These are phyloP conservation scores for Eucalyptus urophylla DNA, from an alignment of 345 rosid species.

Conservation along the genomic window DNA sequence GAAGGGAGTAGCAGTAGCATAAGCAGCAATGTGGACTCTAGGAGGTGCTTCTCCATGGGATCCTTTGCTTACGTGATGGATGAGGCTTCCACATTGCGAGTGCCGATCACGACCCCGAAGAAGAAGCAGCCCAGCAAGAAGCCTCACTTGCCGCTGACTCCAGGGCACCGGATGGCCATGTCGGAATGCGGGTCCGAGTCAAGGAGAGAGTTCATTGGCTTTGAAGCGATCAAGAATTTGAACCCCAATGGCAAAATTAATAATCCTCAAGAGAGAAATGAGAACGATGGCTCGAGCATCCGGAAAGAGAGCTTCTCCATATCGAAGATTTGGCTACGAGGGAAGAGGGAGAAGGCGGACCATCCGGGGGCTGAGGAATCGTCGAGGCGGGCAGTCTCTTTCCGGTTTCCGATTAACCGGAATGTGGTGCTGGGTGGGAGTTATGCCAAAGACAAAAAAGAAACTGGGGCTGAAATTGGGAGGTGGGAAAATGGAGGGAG, in stretches of 20 bases:
- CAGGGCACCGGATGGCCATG: conserved; percentile 57
- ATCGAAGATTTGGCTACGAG: conserved; percentile 82
- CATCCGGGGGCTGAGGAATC: conserved; percentile 17
- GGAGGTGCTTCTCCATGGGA: conserved; percentile 96
- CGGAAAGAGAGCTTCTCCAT: conserved; percentile 73
- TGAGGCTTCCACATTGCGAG: conserved; percentile 58
- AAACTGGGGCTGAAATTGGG: conserved; percentile 19
- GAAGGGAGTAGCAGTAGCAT: conserved; percentile 23
- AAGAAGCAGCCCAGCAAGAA: conserved; percentile 51
- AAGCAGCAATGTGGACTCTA: conserved; percentile 34
- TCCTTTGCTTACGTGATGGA: conserved; percentile 92
- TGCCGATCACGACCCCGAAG: conserved; percentile 49
- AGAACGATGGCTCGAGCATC: neutral
- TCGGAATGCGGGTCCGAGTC: conserved; percentile 63
- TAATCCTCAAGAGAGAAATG: neutral
- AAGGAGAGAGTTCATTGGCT: conserved; percentile 35
- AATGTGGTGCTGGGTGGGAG: neutral
- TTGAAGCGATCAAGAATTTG: conserved; percentile 8
- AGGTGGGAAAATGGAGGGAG: conserved; percentile 9
- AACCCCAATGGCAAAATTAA: neutral
- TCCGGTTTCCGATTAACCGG: conserved; percentile 25
- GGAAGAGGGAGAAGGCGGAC: conserved; percentile 41
- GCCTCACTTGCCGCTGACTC: conserved; percentile 29
- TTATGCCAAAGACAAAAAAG: neutral
- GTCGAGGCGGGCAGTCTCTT: conserved; percentile 64